Evolutionary conservation across 2,329 filamentous ascomycete species (phyloP).

Genomic region (Sporothrix mexicana): DNA sequence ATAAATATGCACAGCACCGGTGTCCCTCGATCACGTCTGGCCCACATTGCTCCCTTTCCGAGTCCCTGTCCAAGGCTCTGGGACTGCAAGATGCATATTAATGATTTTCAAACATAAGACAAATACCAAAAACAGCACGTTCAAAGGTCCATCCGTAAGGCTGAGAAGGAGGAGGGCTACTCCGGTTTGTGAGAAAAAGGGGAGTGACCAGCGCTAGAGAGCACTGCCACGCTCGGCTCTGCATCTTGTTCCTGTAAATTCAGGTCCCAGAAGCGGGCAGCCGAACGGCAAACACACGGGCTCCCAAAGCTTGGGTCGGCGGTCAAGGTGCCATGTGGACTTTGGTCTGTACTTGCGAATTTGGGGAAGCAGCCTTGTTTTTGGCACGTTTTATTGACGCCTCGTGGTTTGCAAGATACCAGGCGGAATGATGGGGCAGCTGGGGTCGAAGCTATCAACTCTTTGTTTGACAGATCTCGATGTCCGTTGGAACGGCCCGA

Average conservation of each 20-base stretch:
- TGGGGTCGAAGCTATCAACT: not conserved
- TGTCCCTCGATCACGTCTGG: not conserved
- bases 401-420: not conserved
- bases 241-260: constrained; percentile 37
- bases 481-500: constrained; percentile 11
- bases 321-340: constrained; percentile 2
- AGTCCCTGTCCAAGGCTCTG: constrained; percentile 6
- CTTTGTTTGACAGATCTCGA: not conserved
- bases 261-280: constrained; percentile 9
- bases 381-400: not conserved
- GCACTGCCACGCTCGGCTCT: constrained; percentile 42
- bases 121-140: not conserved
- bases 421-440: not conserved
- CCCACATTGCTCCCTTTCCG: not conserved
- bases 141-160: constrained; percentile 10
- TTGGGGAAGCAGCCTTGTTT: not conserved
- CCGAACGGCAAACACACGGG: constrained; percentile 29
- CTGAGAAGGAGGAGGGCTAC: constrained; percentile 26
- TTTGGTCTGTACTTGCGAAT: not conserved
- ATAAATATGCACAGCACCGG: not conserved
- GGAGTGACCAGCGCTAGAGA: constrained; percentile 37
- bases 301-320: constrained; percentile 21
- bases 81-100: constrained; percentile 10
- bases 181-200: not conserved
- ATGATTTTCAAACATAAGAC: not conserved